Conservation (phyloP, 306 rosid species). For the Cicer yamashitae region DNA sequence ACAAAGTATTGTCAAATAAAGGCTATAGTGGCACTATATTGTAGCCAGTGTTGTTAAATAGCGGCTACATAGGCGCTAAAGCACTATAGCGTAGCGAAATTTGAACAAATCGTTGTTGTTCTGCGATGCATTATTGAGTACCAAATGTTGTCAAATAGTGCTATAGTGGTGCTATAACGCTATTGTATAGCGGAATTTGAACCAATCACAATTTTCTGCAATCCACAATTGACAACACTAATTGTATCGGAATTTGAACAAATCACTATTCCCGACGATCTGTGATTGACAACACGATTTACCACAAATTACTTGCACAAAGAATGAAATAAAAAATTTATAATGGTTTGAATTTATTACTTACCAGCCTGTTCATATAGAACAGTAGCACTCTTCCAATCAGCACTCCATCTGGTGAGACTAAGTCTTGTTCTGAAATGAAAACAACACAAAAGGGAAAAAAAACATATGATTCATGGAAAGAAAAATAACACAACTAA, state of each 20-base stretch:
- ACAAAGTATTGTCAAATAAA: not conserved
- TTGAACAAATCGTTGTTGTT: too few relatives aligned
- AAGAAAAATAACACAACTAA: constrained; percentile 4
- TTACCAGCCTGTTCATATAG: constrained; percentile 93
- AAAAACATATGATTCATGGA: constrained; percentile 23
- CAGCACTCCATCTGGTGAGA: constrained; percentile 94
- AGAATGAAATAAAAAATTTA: constrained; percentile 26
- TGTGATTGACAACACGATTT: not conserved
- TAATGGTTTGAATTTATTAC: constrained; percentile 25
- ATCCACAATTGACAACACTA: too few relatives aligned
- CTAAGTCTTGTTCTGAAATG: constrained; percentile 76
- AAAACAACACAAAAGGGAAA: not conserved
- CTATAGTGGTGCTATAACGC: too few relatives aligned
- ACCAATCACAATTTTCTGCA: too few relatives aligned
- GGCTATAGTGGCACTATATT: not conserved
- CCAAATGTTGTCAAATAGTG: too few relatives aligned
- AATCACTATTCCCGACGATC: not conserved
- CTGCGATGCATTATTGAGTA: too few relatives aligned
- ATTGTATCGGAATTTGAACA: not conserved
- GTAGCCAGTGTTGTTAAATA: too few relatives aligned
- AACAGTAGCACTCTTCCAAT: constrained; percentile 81
- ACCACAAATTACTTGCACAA: not conserved
- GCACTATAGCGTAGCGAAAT: too few relatives aligned
- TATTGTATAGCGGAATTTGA: too few relatives aligned
- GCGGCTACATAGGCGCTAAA: too few relatives aligned